Percentiles rank a stretch among this genome's conserved stretches.
phyloP scores from a whole-genome alignment of 2,329 filamentous ascomycete genomes.

The Nectriaceae sp. region DNA sequence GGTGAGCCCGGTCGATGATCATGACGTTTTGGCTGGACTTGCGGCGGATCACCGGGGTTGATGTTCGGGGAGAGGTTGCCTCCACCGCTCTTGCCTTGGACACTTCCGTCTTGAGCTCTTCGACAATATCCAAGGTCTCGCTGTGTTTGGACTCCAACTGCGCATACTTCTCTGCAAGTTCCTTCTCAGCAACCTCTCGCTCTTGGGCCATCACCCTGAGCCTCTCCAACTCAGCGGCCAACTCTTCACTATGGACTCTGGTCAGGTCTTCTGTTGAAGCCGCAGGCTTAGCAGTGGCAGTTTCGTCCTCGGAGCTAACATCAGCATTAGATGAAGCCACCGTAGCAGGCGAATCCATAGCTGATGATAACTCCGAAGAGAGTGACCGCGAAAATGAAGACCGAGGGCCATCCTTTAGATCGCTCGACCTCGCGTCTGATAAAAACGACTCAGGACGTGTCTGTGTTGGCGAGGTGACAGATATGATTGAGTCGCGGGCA shows the following conservation, averaged over 20 bases:
- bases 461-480: conserved; percentile 49
- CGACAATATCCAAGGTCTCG: conserved; percentile 80
- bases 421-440: conserved; percentile 72
- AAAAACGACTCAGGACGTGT: conserved; percentile 80
- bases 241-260: conserved; percentile 41
- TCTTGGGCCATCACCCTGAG: conserved; percentile 72
- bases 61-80: conserved; percentile 61
- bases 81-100: conserved; percentile 70
- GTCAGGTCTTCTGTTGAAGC: conserved; percentile 41
- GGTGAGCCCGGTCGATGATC: conserved; percentile 85
- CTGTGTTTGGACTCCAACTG: conserved; percentile 81
- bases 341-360: conserved; percentile 72
- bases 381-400: conserved; percentile 83
- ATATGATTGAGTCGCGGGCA: conserved; percentile 58
- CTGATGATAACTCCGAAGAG: conserved; percentile 90
- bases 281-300: conserved; percentile 47
- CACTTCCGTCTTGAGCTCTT: conserved; percentile 86
- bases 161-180: conserved; percentile 77
- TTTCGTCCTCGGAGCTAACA: conserved; percentile 39
- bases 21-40: conserved; percentile 91
- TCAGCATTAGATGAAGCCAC: conserved; percentile 64
- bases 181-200: conserved; percentile 73
- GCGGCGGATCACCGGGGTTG: conserved; percentile 81
- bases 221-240: conserved; percentile 68
- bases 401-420: conserved; percentile 63